Evolutionary conservation across 305 asterid species (phyloP).

Genomic region (Coffea humblotiana): DNA sequence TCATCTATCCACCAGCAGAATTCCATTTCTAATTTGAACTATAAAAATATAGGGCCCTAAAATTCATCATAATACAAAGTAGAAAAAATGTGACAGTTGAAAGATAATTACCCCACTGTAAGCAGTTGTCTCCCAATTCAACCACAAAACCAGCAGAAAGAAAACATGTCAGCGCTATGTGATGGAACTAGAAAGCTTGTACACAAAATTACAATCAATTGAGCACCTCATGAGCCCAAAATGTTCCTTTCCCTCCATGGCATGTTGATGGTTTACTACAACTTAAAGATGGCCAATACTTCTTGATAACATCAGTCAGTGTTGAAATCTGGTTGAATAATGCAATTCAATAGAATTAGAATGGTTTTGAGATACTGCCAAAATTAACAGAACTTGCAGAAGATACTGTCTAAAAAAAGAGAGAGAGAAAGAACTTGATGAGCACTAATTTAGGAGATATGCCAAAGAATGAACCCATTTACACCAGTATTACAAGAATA

Average conservation of each 20-base stretch:
- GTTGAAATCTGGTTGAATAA: constrained; percentile 50
- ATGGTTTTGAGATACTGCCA: neutral
- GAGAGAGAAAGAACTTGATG: too few relatives aligned
- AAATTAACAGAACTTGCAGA: neutral
- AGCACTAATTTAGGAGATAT: neutral
- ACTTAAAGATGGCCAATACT: constrained; percentile 82
- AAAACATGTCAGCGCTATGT: constrained; percentile 46
- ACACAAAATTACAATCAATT: constrained; percentile 13
- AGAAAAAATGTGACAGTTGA: constrained; percentile 23
- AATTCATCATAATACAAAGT: constrained; percentile 14
- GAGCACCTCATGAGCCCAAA: constrained; percentile 95
- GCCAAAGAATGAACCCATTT: neutral
- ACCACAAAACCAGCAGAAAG: constrained; percentile 44
- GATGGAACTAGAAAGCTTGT: constrained; percentile 20
- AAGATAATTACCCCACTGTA: constrained; percentile 87
- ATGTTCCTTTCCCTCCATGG: constrained; percentile 70
- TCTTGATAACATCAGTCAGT: constrained; percentile 49
- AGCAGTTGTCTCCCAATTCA: constrained; percentile 38
- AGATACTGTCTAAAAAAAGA: neutral
- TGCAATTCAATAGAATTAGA: constrained; percentile 10
- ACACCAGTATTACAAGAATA: neutral
- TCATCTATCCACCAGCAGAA: neutral
- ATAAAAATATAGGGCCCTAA: constrained; percentile 4
- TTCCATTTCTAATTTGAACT: neutral
- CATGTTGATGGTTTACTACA: constrained; percentile 62